Percentiles rank a stretch among this genome's conserved stretches.
Conservation (phyloP, 2,329 filamentous ascomycete genomes). For the Leptographium wingfieldii region DNA sequence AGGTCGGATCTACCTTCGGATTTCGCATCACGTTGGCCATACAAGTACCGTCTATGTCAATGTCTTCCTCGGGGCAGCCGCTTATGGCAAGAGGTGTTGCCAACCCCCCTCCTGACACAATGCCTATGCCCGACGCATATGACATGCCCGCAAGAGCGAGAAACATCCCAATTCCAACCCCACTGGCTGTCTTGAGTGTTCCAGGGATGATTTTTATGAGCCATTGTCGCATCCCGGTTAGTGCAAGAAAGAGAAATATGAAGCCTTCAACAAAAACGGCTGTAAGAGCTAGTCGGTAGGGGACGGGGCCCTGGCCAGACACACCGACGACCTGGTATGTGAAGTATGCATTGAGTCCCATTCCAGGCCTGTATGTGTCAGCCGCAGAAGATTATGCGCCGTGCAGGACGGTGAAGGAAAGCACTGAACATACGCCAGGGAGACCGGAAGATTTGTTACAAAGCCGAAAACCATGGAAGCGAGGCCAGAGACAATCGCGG, state of each 20-base stretch:
- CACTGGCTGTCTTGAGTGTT: conserved; percentile 53
- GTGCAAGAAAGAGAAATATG: conserved; percentile 49
- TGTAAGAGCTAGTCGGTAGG: conserved; percentile 48
- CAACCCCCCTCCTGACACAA: conserved; percentile 53
- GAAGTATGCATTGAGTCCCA: conserved; percentile 58
- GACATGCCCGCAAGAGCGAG: conserved; percentile 54
- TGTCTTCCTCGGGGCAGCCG: conserved; percentile 51
- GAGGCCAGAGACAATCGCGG: conserved; percentile 66
- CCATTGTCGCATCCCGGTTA: conserved; percentile 63
- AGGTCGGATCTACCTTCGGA: conserved; percentile 4
- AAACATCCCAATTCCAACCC: conserved; percentile 53
- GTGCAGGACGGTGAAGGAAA: background rate
- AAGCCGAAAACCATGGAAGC: conserved; percentile 67
- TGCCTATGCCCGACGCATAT: conserved; percentile 71
- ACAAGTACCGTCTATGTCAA: conserved; percentile 23
- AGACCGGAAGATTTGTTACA: conserved; percentile 69
- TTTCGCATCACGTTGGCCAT: background rate
- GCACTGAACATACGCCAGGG: conserved; percentile 46
- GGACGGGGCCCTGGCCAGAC: conserved; percentile 42
- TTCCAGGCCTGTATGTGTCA: conserved; percentile 38
- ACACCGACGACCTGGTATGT: conserved; percentile 53
- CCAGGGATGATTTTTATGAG: conserved; percentile 52
- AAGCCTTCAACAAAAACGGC: conserved; percentile 53
- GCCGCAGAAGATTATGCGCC: background rate
- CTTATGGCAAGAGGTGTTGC: conserved; percentile 64